Conservation (phyloP, 208 protist species). For the Herpetomonas muscarum region DNA sequence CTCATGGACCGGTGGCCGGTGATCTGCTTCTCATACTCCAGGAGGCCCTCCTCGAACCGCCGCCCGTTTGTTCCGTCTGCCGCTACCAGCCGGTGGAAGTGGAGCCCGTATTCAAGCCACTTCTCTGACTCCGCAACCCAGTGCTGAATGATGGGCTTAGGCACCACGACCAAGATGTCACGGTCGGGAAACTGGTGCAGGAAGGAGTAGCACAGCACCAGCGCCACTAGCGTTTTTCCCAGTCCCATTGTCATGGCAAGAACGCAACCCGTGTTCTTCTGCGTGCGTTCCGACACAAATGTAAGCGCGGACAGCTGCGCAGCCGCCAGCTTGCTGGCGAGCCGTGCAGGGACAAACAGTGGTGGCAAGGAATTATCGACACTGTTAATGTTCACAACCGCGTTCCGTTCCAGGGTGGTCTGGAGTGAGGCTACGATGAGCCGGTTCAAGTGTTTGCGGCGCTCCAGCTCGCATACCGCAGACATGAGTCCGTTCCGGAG, state of each 20-base stretch:
- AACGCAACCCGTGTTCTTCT: constrained; percentile 69
- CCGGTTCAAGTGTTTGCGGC: constrained; percentile 49
- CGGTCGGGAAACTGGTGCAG: constrained; percentile 27
- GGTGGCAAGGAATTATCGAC: constrained; percentile 40
- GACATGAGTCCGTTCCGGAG: constrained; percentile 80
- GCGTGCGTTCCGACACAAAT: constrained; percentile 56
- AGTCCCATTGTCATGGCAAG: constrained; percentile 89
- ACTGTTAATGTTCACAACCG: constrained; percentile 70
- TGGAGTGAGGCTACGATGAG: constrained; percentile 27
- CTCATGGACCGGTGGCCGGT: constrained; percentile 7
- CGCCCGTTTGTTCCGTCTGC: constrained; percentile 33
- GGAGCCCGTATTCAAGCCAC: constrained; percentile 64
- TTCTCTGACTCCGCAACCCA: constrained; percentile 72
- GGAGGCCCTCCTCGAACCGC: constrained; percentile 41
- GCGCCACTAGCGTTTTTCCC: constrained; percentile 84
- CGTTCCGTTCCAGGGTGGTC: constrained; percentile 16
- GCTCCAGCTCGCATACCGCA: constrained; percentile 68
- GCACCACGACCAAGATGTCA: constrained; percentile 77
- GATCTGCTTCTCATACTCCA: constrained; percentile 52
- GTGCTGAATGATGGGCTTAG: constrained; percentile 77
- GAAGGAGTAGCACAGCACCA: constrained; percentile 71
- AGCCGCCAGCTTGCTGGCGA: constrained; percentile 44
- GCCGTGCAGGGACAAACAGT: constrained; percentile 48
- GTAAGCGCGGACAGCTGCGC: constrained; percentile 72
- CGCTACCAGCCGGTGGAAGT: constrained; percentile 57